Evolutionary conservation across 2,329 filamentous ascomycete genomes (phyloP).

Genomic region (Aspergillus sp.): DNA sequence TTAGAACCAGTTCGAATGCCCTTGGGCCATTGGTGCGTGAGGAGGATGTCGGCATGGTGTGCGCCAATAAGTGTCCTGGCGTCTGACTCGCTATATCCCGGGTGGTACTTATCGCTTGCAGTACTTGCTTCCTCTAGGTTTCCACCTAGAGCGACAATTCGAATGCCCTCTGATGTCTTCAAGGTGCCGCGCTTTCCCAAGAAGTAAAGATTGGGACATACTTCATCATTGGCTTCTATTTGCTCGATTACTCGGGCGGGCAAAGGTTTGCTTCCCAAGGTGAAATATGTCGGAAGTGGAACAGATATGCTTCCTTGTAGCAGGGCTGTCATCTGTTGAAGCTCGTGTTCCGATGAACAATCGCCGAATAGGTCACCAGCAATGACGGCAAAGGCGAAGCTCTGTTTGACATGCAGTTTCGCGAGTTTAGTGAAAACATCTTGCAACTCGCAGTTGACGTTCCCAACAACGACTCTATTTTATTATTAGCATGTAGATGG

Average conservation of each 20-base stretch:
- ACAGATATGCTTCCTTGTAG: slow-evolving; percentile 71
- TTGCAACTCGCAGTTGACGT: slow-evolving; percentile 75
- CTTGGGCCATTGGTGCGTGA: slow-evolving; percentile 84
- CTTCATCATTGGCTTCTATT: slow-evolving; percentile 68
- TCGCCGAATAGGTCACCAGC: slow-evolving; percentile 78
- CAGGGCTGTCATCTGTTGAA: slow-evolving; percentile 64
- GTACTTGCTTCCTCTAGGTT: slow-evolving; percentile 48
- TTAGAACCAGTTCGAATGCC: slow-evolving; percentile 69
- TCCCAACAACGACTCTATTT: slow-evolving; percentile 70
- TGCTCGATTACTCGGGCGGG: slow-evolving; percentile 70
- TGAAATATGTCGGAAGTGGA: slow-evolving; percentile 87
- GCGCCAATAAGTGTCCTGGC: slow-evolving; percentile 73
- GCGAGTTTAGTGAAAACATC: slow-evolving; percentile 77
- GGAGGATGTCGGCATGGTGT: slow-evolving; percentile 77
- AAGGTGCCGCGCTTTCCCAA: slow-evolving; percentile 83
- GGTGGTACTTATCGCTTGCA: slow-evolving; percentile 67
- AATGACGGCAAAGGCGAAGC: slow-evolving; percentile 81
- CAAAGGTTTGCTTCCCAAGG: slow-evolving; percentile 70
- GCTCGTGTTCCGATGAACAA: slow-evolving; percentile 47
- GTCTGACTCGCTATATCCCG: slow-evolving; percentile 75
- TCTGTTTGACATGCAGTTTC: slow-evolving; percentile 80
- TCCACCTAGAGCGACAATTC: slow-evolving; percentile 84
- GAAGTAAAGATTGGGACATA: slow-evolving; percentile 89
- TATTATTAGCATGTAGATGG: slow-evolving; percentile 16
- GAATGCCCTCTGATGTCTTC: slow-evolving; percentile 85